These are phyloP conservation scores for Aschersonia sp. DNA, from an alignment of 2,329 filamentous ascomycete genomes.

Conservation along the genomic window DNA sequence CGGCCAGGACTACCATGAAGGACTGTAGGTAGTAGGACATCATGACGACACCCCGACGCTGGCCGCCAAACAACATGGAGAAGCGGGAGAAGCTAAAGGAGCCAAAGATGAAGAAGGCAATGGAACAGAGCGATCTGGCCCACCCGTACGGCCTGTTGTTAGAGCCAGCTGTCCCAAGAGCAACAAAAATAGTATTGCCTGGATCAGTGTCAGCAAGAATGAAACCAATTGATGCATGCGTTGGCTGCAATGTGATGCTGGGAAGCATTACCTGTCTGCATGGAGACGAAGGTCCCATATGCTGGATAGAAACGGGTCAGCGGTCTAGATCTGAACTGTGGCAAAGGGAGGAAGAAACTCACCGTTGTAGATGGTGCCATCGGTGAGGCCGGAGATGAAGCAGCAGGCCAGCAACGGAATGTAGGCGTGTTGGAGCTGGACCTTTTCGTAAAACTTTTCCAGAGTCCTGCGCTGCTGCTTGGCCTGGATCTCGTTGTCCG, in stretches of 20 bases:
- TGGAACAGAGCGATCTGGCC: slow-evolving; percentile 33
- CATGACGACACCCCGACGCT: slow-evolving; percentile 23
- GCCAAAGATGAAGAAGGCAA: slow-evolving; percentile 36
- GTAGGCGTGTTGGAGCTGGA: slow-evolving; percentile 12
- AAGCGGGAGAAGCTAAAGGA: slow-evolving; percentile 28
- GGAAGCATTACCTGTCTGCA: slow-evolving; percentile 18
- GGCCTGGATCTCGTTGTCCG: slow-evolving; percentile 5
- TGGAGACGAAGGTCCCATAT: slow-evolving; percentile 17
- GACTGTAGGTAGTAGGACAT: slow-evolving; percentile 37
- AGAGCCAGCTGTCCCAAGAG: slow-evolving; percentile 39
- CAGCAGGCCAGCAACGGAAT: slow-evolving; percentile 17
- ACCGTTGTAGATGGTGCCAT: slow-evolving; percentile 24
- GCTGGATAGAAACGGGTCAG: slow-evolving; percentile 6
- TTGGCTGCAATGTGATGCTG: neutral
- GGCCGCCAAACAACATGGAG: slow-evolving; percentile 12
- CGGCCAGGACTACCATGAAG: slow-evolving; percentile 34
- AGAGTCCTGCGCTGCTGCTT: slow-evolving; percentile 1
- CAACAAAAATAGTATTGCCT: slow-evolving; percentile 50
- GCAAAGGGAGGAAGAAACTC: neutral
- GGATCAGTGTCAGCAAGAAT: neutral
- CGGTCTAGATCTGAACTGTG: neutral
- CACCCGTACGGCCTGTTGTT: slow-evolving; percentile 33
- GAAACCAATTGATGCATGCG: neutral
- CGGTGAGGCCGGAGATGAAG: slow-evolving; percentile 23
- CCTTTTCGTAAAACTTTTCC: slow-evolving; percentile 4